Base-by-base conservation (phyloP, 768 basidiomycete species). In the Lactifluus volemus region DNA sequence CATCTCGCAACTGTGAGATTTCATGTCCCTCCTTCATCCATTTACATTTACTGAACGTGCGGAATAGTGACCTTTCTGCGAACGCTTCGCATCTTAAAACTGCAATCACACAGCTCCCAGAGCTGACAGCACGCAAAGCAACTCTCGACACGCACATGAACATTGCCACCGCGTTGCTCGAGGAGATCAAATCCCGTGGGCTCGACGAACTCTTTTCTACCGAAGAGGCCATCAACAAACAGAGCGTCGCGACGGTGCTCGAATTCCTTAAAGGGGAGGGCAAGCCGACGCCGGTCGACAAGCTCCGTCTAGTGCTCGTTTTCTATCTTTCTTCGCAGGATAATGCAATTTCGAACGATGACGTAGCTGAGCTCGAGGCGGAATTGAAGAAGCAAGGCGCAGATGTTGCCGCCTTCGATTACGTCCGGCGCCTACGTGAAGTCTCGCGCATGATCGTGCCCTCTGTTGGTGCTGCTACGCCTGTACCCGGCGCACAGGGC, bases 81-180 rank as follows among this genome's bases (percentile, higher is more conserved):
- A 98, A 98, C 72, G 94, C 97, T 3, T 80, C 92, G 7, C 89
- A 98, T 71, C 76, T 99, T 53, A 98, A 98, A 75, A 92, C 93
- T 0, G 97, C 97, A 8, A 97, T 99, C 70, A 98, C 95, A 2
- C 92, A 94, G 63, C 78, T 99, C 19, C 97, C 97, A 1, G 97
- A 98, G 71, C 77, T 99, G 53, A 98, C 96, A 4, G 94, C 97
- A 4, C 84, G 97, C 45, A 99, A 99, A 69, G 91, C 93, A 36
- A 95, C 91, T 1, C 81, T 99, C 29, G 97, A 99, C 72, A 93
- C 95, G 3, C 97, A 99, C 71, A 98, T 99, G 95, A 98, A 98
- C 74, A 96, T 99, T 58, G 96, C 96, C 41, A 97, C 95, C 12
- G 89, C 95, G 17, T 75, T 99, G 10, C 77, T 99, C 32, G 93